Evolutionary conservation across 1,284 basidiomycete genomes (phyloP).

Genomic region (Somion occarium): DNA sequence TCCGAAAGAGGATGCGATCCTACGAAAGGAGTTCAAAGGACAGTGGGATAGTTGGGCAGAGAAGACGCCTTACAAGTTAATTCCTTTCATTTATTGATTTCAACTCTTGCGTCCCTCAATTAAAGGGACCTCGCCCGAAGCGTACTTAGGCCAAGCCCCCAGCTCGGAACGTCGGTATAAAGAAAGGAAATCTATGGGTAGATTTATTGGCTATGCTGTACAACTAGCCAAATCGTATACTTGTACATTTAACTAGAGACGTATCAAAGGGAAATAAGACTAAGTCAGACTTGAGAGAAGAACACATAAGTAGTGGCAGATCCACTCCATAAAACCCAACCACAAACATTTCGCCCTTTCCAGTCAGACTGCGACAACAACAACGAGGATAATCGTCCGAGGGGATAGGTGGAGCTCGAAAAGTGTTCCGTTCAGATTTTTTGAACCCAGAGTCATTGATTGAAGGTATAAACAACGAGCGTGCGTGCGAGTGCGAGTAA

Average conservation of each 20-base stretch:
- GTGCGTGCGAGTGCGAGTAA: conserved; percentile 1
- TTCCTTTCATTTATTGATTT: conserved; percentile 12
- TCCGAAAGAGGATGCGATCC: conserved; percentile 13
- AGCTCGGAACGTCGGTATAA: no score
- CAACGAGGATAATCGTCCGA: conserved; percentile 1
- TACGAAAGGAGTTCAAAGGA: conserved; percentile 12
- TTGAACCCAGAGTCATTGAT: not conserved
- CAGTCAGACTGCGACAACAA: not conserved
- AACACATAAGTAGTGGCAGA: not conserved
- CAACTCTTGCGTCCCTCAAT: no score
- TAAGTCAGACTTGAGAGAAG: not conserved
- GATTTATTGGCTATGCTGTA: conserved; percentile 4
- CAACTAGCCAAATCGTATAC: conserved; percentile 7
- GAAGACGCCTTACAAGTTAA: conserved; percentile 12
- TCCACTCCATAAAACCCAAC: not conserved
- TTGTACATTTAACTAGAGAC: conserved; percentile 7
- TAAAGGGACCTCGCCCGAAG: no score
- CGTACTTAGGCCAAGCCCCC: no score
- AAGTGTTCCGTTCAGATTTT: conserved; percentile 2
- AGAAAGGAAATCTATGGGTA: conserved; percentile 2
- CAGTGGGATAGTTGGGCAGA: conserved; percentile 14
- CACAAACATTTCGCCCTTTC: not conserved
- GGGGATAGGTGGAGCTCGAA: not conserved
- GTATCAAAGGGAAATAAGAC: not conserved
- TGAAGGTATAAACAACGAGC: not conserved